phyloP scores from a whole-genome alignment of 306 rosid species.

The Castanea sativa region DNA sequence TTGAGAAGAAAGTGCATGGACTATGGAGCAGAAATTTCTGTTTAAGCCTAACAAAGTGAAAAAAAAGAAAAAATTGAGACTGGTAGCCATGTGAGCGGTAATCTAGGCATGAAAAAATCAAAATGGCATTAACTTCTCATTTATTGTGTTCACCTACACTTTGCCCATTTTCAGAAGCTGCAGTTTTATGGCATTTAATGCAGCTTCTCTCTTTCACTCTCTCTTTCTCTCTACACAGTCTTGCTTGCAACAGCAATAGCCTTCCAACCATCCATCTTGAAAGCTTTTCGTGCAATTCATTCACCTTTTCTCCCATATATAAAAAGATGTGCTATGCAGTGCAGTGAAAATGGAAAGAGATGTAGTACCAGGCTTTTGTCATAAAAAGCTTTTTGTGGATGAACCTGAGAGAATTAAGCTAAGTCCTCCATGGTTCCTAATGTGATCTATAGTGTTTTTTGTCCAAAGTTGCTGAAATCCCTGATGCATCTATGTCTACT shows the following conservation, averaged over 20 bases:
- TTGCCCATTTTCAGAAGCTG: slow-evolving; percentile 40
- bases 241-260: slow-evolving; percentile 34
- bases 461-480: slow-evolving; percentile 8
- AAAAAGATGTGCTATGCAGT: not conserved
- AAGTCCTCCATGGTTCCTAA: slow-evolving; percentile 6
- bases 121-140: slow-evolving; percentile 71
- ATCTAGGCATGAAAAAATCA: slow-evolving; percentile 56
- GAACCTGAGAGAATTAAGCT: not conserved
- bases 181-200: slow-evolving; percentile 62
- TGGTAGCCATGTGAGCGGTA: slow-evolving; percentile 29
- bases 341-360: not conserved
- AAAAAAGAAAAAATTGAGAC: slow-evolving; percentile 3
- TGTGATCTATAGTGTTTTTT: not conserved
- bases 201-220: slow-evolving; percentile 23
- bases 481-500: slow-evolving; percentile 17
- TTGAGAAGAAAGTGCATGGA: slow-evolving; percentile 8
- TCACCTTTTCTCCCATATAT: not conserved
- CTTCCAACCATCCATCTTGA: slow-evolving; percentile 27
- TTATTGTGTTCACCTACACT: slow-evolving; percentile 66
- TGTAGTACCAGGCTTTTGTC: slow-evolving; percentile 1
- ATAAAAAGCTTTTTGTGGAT: not conserved
- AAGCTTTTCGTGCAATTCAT: slow-evolving; percentile 23
- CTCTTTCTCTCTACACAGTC: slow-evolving; percentile 3
- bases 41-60: not conserved
- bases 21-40: not conserved